phyloP scores from a whole-genome alignment of 129 eudicot genomes.

The Flaveria robusta region DNA sequence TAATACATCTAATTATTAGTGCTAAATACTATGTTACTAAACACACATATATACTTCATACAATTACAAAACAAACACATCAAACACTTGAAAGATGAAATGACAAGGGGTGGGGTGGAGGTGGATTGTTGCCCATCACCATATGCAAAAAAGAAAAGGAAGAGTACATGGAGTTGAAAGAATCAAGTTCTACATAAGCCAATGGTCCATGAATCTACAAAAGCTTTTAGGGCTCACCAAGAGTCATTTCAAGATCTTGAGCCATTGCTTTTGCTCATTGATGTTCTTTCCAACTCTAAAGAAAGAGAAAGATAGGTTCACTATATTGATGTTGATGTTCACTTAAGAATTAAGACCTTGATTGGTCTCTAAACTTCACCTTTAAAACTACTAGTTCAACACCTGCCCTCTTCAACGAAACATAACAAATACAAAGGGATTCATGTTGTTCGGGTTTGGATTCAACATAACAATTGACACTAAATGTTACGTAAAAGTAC shows the following conservation, averaged over 20 bases:
- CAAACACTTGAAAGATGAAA: constrained; percentile 29
- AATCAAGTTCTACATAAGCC: constrained; percentile 38
- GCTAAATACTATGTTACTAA: constrained; percentile 4
- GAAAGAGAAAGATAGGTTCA: constrained; percentile 28
- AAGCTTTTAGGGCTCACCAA: constrained; percentile 36
- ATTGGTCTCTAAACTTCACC: constrained; percentile 13
- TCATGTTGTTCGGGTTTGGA: background rate
- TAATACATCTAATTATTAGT: constrained; percentile 2
- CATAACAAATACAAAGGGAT: background rate
- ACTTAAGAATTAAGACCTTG: constrained; percentile 23
- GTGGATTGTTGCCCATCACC: constrained; percentile 17
- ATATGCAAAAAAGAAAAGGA: constrained; percentile 25
- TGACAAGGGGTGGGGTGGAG: constrained; percentile 29
- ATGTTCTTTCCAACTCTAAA: constrained; percentile 26
- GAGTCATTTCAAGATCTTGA: constrained; percentile 36
- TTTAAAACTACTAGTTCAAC: background rate
- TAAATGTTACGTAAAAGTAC: background rate
- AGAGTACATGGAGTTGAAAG: constrained; percentile 29
- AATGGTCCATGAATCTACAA: constrained; percentile 38
- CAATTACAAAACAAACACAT: background rate
- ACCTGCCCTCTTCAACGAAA: too few species aligned
- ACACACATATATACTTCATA: background rate
- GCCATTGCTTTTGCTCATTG: constrained; percentile 37
- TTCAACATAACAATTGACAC: background rate
- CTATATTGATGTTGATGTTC: constrained; percentile 42